Base-by-base conservation (phyloP, 495 filamentous ascomycete species). In the Pyrenula aspistea region DNA sequence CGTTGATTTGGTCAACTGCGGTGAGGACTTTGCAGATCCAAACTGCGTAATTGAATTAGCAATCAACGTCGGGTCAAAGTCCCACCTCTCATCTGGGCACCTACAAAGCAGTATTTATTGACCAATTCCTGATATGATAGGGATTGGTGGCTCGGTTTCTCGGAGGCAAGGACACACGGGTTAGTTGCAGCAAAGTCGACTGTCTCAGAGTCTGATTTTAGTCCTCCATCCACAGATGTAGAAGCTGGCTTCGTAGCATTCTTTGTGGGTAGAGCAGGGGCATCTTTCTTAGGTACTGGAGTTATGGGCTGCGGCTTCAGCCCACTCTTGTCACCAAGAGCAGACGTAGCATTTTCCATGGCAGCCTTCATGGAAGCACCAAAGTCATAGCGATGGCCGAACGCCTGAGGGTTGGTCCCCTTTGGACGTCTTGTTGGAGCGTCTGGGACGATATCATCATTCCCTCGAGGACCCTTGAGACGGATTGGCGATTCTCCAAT, bases 21-120 rank as follows among this genome's bases (percentile, higher is more conserved):
- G 58, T 2, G 69, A 63, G 22, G 67, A 51, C 57, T 75, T 77
- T 47, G 69, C 61, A 25, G 78, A 73, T 15, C 77, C 78, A 72
- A 72, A 81, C 78, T 81, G 56, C 50, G 59, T 53, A 50, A 24
- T 24, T 50, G 56, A 61, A 51, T 71, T 61, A 68, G 66, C 47
- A 56, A 48, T 59, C 47, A 65, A 61, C 25, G 23, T 24, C 15
- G n/a, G 49, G 24, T 54, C 21, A 23, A n/a, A n/a, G 54, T 22
- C 51, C 21, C 25, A 20, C 48, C 25, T 57, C 58, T 59, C 54
- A 58, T 62, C 61, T 63, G 54, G 59, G 68, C 75, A 94, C 91
- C 81, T 88, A 96, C 91, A 80, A 95, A 96, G 78, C 93, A 98
- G 73, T 95, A 98, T 72, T 94, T 95, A 76, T 95, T 88, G 64